Percentiles rank a stretch among this genome's conserved stretches.
These are phyloP conservation scores for Venturia aucupariae DNA, from an alignment of 2,329 filamentous ascomycete genomes.

Conservation along the genomic window DNA sequence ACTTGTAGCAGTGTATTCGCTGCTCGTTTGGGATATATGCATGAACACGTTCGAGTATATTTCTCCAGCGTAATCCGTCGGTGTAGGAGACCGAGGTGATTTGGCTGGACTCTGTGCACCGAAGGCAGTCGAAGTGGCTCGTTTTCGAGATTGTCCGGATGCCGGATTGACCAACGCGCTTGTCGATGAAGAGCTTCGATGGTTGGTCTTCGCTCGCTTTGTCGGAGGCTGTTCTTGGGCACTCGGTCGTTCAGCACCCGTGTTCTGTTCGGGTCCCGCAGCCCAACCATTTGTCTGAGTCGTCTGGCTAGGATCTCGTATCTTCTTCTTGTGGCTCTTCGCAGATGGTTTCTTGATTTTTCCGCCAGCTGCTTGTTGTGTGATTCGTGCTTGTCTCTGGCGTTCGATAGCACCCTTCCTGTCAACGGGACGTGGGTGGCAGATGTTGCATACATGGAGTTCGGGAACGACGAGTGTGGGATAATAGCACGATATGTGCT, in stretches of 20 bases:
- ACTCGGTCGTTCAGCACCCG: constrained; percentile 46
- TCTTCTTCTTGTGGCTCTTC: constrained; percentile 83
- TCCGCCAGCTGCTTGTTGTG: constrained; percentile 51
- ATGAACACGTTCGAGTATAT: constrained; percentile 69
- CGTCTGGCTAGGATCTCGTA: constrained; percentile 50
- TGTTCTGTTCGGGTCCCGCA: constrained; percentile 39
- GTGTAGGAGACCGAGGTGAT: constrained; percentile 53
- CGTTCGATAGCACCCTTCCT: constrained; percentile 64
- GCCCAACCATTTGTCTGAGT: constrained; percentile 55
- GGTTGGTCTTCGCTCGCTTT: constrained; percentile 75
- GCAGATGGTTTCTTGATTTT: constrained; percentile 64
- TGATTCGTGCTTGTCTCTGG: constrained; percentile 53
- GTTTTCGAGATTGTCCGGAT: constrained; percentile 55
- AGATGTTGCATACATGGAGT: constrained; percentile 82
- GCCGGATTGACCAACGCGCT: constrained; percentile 54
- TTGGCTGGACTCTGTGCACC: constrained; percentile 68
- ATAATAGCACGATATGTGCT: constrained; percentile 97
- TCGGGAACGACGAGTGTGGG: constrained; percentile 59
- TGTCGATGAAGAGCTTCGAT: constrained; percentile 64
- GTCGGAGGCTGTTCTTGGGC: constrained; percentile 50
- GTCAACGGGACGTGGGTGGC: constrained; percentile 69
- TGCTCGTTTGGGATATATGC: constrained; percentile 58
- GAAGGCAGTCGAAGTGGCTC: constrained; percentile 46
- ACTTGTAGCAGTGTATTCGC: constrained; percentile 45
- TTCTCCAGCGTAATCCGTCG: constrained; percentile 54